Evolutionary conservation across 179 eudicot genomes (phyloP).

Genomic region (Beta corolliflora): DNA sequence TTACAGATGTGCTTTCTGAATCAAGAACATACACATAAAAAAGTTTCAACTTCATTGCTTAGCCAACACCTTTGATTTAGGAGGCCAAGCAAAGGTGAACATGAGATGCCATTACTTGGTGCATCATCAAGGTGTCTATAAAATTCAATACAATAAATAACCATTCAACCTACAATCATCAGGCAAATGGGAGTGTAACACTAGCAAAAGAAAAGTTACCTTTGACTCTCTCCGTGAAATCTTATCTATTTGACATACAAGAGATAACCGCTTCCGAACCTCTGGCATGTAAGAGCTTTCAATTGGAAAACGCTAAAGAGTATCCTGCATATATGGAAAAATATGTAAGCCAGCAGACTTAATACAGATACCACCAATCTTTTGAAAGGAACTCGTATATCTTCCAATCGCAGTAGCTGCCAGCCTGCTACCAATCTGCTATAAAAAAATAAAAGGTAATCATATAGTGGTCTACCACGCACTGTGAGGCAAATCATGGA

Average conservation of each 20-base stretch:
- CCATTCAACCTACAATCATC: neutral
- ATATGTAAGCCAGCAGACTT: constrained; percentile 12
- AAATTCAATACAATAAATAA: neutral
- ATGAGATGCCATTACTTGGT: neutral
- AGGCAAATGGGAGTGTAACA: constrained; percentile 8
- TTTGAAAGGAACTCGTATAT: neutral
- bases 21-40: neutral
- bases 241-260: constrained; percentile 91
- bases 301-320: constrained; percentile 77
- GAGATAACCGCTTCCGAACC: constrained; percentile 69
- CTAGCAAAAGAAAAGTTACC: constrained; percentile 42
- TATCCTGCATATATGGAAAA: constrained; percentile 53
- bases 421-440: neutral
- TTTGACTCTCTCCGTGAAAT: constrained; percentile 69
- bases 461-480: neutral
- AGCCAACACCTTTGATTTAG: neutral
- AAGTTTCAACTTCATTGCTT: neutral
- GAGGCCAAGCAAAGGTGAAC: too few species aligned
- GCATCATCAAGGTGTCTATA: neutral
- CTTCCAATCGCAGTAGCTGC: neutral
- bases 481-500: too few species aligned
- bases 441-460: neutral
- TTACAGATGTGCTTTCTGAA: neutral
- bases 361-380: neutral
- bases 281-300: constrained; percentile 86